phyloP scores from a whole-genome alignment of 2,329 filamentous ascomycete species.

The Ophiobolus disseminans region DNA sequence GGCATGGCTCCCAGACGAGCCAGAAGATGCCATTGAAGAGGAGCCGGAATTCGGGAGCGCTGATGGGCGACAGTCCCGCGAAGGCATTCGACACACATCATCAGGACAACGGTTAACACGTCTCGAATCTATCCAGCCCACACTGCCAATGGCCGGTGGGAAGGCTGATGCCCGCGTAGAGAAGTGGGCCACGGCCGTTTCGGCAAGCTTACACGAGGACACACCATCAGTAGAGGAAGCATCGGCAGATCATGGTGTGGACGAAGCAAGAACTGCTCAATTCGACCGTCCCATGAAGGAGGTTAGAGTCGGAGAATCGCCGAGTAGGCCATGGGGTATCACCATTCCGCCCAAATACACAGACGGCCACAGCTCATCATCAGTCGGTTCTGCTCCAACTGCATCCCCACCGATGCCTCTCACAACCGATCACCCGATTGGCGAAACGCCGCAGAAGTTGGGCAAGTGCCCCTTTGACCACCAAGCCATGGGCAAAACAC shows the following conservation, averaged over 20 bases:
- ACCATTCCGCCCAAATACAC: conserved; percentile 69
- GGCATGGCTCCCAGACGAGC: conserved; percentile 74
- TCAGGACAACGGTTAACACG: too few relatives aligned
- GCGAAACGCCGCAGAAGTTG: conserved; percentile 34
- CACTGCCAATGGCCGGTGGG: too few relatives aligned
- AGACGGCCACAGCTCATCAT: conserved; percentile 48
- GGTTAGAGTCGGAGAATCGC: conserved; percentile 90
- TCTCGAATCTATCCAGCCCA: too few relatives aligned
- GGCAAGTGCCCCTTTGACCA: conserved; percentile 49
- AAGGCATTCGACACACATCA: too few relatives aligned
- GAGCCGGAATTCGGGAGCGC: conserved; percentile 49
- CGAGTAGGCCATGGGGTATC: conserved; percentile 92
- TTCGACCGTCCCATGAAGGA: conserved; percentile 89
- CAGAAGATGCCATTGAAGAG: conserved; percentile 57
- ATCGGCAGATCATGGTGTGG: conserved; percentile 49
- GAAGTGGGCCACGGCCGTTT: conserved; percentile 83
- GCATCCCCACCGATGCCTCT: conserved; percentile 62
- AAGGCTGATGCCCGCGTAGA: conserved; percentile 75
- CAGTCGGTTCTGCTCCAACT: conserved; percentile 50
- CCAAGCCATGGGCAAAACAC: conserved; percentile 30
- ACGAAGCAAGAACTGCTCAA: conserved; percentile 70
- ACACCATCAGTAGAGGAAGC: conserved; percentile 48
- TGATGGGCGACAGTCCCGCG: too few relatives aligned
- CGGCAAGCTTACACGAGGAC: conserved; percentile 58
- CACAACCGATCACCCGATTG: conserved; percentile 39